A percentile compares a stretch with the other conserved stretches of the same genome.
phyloP scores from a whole-genome alignment of 1,139 yeast species.

The Yamadazyma spencermartinsiae region DNA sequence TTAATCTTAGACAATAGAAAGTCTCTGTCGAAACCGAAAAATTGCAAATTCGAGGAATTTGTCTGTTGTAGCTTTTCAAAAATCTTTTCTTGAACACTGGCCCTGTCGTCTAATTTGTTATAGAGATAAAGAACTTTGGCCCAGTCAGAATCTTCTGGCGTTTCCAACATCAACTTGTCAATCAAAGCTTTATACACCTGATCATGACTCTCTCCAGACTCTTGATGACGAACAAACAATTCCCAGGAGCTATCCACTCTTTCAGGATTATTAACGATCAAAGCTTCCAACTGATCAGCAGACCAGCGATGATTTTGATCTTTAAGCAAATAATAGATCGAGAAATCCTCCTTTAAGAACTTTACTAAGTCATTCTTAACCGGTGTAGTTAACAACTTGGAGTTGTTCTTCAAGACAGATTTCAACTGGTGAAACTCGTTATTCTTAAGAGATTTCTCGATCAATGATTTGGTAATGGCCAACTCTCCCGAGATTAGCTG shows the following conservation, averaged over 20 bases:
- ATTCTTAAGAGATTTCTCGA: conserved; percentile 10
- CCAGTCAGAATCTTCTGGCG: conserved; percentile 14
- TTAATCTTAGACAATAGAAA: conserved; percentile 9
- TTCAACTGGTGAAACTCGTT: conserved; percentile 16
- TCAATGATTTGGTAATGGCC: conserved; percentile 11
- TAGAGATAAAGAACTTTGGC: conserved; percentile 12
- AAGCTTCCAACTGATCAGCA: conserved; percentile 21
- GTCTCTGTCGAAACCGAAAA: conserved; percentile 11
- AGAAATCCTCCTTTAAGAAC: conserved; percentile 25
- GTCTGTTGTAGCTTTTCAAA: conserved; percentile 13
- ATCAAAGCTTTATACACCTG: conserved; percentile 10
- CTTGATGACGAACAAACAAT: conserved; percentile 27
- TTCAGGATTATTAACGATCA: conserved; percentile 41
- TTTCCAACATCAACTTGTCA: conserved; percentile 7
- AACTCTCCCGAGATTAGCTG: conserved; percentile 12
- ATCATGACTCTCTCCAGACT: conserved; percentile 3
- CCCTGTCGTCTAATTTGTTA: conserved; percentile 5
- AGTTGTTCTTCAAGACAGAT: conserved; percentile 10
- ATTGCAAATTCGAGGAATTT: conserved; percentile 7
- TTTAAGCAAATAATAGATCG: conserved; percentile 31
- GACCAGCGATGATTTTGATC: conserved; percentile 16
- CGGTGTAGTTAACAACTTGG: conserved; percentile 8
- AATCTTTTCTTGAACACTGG: conserved; percentile 5
- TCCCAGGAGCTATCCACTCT: conserved; percentile 40
- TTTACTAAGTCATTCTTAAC: conserved; percentile 12